Conservation (phyloP, 2,329 filamentous ascomycete genomes). For the Sarocladium kiliense region DNA sequence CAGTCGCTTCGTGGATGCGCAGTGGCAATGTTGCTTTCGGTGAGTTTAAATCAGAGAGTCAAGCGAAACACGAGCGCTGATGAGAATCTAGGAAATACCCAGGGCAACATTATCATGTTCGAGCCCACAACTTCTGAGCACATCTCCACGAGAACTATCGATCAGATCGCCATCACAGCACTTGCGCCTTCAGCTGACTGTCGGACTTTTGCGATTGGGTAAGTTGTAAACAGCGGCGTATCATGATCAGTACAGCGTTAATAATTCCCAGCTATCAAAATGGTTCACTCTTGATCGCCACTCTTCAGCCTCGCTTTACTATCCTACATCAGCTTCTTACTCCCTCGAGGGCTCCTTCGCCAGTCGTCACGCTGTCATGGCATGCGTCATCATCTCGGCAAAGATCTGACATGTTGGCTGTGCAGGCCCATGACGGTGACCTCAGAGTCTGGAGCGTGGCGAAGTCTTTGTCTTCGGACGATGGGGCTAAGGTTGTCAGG, state of each 20-base stretch:
- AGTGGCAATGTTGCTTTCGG: slow-evolving; percentile 97
- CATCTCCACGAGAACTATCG: slow-evolving; percentile 81
- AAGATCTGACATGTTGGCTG: slow-evolving; percentile 96
- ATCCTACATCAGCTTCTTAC: slow-evolving; percentile 85
- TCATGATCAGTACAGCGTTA: too few species aligned
- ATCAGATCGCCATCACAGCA: slow-evolving; percentile 90
- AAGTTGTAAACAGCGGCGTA: too few species aligned
- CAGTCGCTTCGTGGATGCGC: slow-evolving; percentile 87
- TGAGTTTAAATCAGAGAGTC: slow-evolving; percentile 40
- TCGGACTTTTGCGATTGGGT: slow-evolving; percentile 95
- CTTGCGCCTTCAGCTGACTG: slow-evolving; percentile 86
- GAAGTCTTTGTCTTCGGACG: slow-evolving; percentile 65
- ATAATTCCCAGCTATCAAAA: slow-evolving; percentile 77
- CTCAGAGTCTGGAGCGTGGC: slow-evolving; percentile 94
- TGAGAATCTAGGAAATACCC: slow-evolving; percentile 65
- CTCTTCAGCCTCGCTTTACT: slow-evolving; percentile 84
- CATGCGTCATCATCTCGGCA: slow-evolving; percentile 94
- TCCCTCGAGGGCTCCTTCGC: slow-evolving; percentile 77
- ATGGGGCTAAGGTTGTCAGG: slow-evolving; percentile 83
- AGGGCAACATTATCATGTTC: slow-evolving; percentile 91
- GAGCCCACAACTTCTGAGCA: slow-evolving; percentile 92
- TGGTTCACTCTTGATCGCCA: slow-evolving; percentile 86
- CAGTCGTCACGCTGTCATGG: slow-evolving; percentile 84
- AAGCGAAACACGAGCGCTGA: not conserved
- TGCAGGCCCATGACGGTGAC: slow-evolving; percentile 87